Base-by-base conservation (phyloP, 495 filamentous ascomycete species). In the Aspergillus mulundensis region DNA sequence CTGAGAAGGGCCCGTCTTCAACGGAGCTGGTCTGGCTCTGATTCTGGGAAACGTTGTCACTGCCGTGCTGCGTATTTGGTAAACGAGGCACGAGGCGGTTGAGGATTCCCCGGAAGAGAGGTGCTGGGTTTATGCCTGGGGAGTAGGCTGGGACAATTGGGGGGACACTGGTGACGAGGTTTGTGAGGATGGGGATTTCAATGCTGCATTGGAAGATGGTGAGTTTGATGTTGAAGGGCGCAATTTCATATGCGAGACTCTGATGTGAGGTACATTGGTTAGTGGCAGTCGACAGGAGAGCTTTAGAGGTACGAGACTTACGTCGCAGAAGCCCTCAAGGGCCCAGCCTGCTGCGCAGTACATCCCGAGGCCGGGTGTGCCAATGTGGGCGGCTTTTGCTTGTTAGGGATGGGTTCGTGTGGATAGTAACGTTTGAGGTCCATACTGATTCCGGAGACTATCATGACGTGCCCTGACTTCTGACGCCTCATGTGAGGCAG, bases 141-240 rank as follows among this genome's bases (percentile, higher is more conserved):
- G 85, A 83, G 66, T 96, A 95, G 46, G 83, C 81, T 4, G 85
- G 82, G 43, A 89, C 68, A 30, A 77, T 77, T n/a, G 84, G 86
- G 15, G 91, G 91, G 0, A 88, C 87, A 57, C 88, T 87, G 56
- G 87, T 87, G 60, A 96, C 87, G 49, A 87, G 83, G 72, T 95
- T 94, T 40, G 88, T 92, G 50, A 96, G 80, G 43, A 90, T 83
- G 62, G 83, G 80, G 59, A 95, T 88, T 72, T 96, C 91, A 48
- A 90, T 78, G 58, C 84, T 87, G 57, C 92, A 90, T 74, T 98
- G 94, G 41, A 98, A 84, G 62, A 98, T 92, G 36, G 90, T 95
- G 62, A 97, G 81, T 70, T 93, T 95, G 77, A 97, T 84, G 70
- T 96, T 96, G 79, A 97, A 97, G 1, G 94, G 94, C 0, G 94